These are phyloP conservation scores for Scedosporium aurantiacum DNA, from an alignment of 2,329 filamentous ascomycete species.

Conservation along the genomic window DNA sequence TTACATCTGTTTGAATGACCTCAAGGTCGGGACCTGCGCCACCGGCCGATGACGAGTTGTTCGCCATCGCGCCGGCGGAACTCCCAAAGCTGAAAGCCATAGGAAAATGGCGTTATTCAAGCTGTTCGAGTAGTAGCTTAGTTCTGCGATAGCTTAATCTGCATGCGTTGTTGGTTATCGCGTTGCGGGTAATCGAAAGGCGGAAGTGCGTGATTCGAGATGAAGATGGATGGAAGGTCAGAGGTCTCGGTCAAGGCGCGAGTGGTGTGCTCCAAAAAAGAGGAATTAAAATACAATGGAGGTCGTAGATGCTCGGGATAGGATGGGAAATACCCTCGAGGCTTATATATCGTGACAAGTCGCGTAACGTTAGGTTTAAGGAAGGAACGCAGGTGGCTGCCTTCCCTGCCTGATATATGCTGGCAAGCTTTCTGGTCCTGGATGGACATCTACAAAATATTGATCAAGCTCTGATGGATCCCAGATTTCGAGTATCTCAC, in stretches of 20 bases:
- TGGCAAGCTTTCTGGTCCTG: background rate
- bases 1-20: constrained; percentile 73
- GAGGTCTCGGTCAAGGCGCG: background rate
- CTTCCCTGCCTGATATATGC: background rate
- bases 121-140: background rate
- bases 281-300: background rate
- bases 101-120: background rate
- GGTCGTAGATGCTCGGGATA: background rate
- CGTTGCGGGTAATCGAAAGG: background rate
- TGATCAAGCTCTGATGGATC: background rate
- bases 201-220: background rate
- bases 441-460: background rate
- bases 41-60: constrained; percentile 26
- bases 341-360: background rate
- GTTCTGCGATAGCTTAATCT: background rate
- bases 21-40: constrained; percentile 54
- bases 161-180: background rate
- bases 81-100: constrained; percentile 58
- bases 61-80: constrained; percentile 31
- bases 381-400: background rate
- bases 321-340: background rate
- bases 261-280: background rate
- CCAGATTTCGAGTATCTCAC: background rate
- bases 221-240: background rate
- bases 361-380: background rate